Base-by-base conservation (phyloP, 768 basidiomycete genomes). In the Rhodotorula sphaerocarpa region DNA sequence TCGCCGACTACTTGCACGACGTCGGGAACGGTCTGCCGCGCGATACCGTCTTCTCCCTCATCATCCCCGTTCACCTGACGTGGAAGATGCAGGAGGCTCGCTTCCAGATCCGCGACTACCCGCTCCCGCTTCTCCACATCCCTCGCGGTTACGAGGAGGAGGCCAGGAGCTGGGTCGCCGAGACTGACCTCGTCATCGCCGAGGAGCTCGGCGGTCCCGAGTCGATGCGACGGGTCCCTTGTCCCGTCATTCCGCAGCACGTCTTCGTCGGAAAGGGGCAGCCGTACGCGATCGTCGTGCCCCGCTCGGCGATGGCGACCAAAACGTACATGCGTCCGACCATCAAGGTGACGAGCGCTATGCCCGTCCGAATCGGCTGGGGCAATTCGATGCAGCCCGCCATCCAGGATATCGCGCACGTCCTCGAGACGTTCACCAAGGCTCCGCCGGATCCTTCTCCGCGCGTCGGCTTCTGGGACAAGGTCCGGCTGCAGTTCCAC, bases 221-320 rank as follows among this genome's bases (percentile, higher is more conserved):
- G 16, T 61, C 71, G 3, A 58, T 72, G 18, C 70, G 72, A 0
- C 55, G 61, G 5, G 77, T 90, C 27, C 74, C 83, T 21, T 87
- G 84, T 69, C 77, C 79, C 7, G 79, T 95, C 64, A 76, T 86
- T 52, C 80, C 81, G n/a, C 79, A 81, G 33, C 83, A 82, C 34
- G 73, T 80, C 39, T 76, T 77, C 33, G 82, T 80, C 10, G 75
- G 77, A 3, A 33, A 47, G 39, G 48, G 56, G 30, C 79, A 81
- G 9, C 80, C 91, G 50, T 78, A 77, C 30, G 61, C 60, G 23
- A 60, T 67, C 46, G 54, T 58, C 46, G 59, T 73, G 2, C 89
- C 90, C 3, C 95, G 92, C 75, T 92, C 90, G 0, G 85, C 90
- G 60, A 93, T 91, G 87, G 87, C 92, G 0, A 86, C 92, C 70